phyloP scores from a whole-genome alignment of 2,329 filamentous ascomycete species.

The Aspergillus fijiensis region DNA sequence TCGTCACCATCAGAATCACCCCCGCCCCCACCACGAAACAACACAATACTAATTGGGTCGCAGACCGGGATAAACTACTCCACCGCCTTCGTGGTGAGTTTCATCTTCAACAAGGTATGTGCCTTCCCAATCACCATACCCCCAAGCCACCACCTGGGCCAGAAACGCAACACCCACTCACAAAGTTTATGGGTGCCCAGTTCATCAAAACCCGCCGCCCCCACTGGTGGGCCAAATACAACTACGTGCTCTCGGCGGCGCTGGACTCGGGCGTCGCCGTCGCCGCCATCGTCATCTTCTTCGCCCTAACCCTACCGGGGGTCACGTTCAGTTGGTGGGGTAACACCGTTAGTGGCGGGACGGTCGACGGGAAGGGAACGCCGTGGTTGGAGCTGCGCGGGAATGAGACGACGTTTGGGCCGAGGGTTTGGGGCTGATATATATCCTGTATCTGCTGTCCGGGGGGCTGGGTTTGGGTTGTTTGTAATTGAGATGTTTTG shows the following conservation, averaged over 20 bases:
- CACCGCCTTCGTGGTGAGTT: constrained; percentile 26
- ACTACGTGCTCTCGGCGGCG: constrained; percentile 39
- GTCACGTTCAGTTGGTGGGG: constrained; percentile 34
- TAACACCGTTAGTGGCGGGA: constrained; percentile 31
- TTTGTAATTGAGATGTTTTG: too few species aligned
- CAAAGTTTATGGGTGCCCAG: neutral
- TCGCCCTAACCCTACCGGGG: constrained; percentile 36
- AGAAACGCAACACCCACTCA: too few species aligned
- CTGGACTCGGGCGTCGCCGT: constrained; percentile 37
- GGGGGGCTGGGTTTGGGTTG: neutral
- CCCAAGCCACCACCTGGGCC: too few species aligned
- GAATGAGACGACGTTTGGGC: constrained; percentile 19
- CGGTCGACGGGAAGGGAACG: constrained; percentile 37
- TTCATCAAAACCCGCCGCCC: constrained; percentile 18
- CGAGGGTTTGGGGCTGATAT: constrained; percentile 13
- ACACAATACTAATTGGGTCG: neutral
- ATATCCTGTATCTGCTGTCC: neutral
- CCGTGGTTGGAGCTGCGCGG: constrained; percentile 18
- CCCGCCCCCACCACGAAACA: neutral
- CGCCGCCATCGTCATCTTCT: constrained; percentile 39
- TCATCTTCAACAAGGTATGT: constrained; percentile 36
- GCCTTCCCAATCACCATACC: too few species aligned
- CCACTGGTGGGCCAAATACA: constrained; percentile 26
- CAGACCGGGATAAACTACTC: constrained; percentile 28
- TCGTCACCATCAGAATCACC: too few species aligned